phyloP scores from a whole-genome alignment of 1,284 basidiomycete species.

The Rhodotorula sp. region DNA sequence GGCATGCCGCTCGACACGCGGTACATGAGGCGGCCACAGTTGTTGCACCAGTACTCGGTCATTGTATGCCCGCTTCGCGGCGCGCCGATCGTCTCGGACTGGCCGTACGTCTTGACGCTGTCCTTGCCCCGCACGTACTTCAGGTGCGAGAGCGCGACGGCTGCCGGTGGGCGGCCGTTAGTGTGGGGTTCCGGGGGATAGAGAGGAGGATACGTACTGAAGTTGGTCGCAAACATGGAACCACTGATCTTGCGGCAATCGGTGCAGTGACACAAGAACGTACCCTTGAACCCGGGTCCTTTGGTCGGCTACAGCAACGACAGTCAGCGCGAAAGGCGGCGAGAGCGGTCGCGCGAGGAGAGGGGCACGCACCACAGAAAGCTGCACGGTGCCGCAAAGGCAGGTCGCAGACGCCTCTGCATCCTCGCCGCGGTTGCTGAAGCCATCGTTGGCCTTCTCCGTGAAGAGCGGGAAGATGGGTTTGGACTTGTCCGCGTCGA shows the following conservation, averaged over 20 bases:
- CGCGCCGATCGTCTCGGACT: slow-evolving; percentile 34
- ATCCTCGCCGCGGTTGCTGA: slow-evolving; percentile 34
- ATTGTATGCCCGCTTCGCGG: slow-evolving; percentile 33
- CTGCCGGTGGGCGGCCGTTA: not conserved
- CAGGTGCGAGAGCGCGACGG: slow-evolving; percentile 34
- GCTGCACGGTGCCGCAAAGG: slow-evolving; percentile 42
- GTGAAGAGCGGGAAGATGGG: slow-evolving; percentile 36
- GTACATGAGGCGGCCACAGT: slow-evolving; percentile 44
- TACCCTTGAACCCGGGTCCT: slow-evolving; percentile 34
- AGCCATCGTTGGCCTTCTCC: slow-evolving; percentile 38
- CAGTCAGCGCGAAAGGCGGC: not conserved
- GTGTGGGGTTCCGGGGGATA: not conserved
- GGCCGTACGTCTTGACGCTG: slow-evolving; percentile 31
- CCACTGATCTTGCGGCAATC: slow-evolving; percentile 44
- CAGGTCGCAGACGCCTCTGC: slow-evolving; percentile 44
- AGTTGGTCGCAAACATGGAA: slow-evolving; percentile 44
- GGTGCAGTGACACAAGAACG: slow-evolving; percentile 42
- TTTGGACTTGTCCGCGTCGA: slow-evolving; percentile 30
- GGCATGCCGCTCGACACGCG: slow-evolving; percentile 28
- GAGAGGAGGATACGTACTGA: slow-evolving; percentile 12
- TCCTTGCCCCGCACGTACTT: slow-evolving; percentile 38
- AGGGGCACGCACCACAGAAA: slow-evolving; percentile 41
- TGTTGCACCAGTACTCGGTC: slow-evolving; percentile 43
- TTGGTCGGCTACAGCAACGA: slow-evolving; percentile 33
- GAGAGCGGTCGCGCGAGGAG: not conserved